These are phyloP conservation scores for Pulveroboletus sp. DNA, from an alignment of 768 basidiomycete species.

Conservation along the genomic window DNA sequence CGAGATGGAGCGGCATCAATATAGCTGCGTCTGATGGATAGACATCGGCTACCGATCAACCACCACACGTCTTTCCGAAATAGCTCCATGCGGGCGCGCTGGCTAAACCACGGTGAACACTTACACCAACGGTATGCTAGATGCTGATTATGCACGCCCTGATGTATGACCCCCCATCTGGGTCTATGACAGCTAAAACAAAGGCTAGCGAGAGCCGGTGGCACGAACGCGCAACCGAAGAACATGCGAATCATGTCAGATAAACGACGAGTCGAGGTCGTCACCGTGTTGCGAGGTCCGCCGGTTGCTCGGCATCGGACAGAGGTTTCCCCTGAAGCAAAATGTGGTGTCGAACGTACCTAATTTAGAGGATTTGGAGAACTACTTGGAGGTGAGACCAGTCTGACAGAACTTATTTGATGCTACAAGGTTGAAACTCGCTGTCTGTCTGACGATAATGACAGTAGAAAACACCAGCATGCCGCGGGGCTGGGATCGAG, in stretches of 20 bases:
- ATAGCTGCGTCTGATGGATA: not conserved
- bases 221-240: not conserved
- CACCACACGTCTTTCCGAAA: no score
- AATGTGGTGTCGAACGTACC: not conserved
- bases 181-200: not conserved
- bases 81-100: not conserved
- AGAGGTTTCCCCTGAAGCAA: not conserved
- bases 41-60: not conserved
- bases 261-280: conserved; percentile 14
- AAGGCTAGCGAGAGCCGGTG: not conserved
- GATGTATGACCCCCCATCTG: not conserved
- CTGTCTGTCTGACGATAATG: not conserved
- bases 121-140: not conserved
- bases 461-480: not conserved
- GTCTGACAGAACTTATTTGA: conserved; percentile 9
- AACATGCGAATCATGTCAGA: not conserved
- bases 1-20: not conserved
- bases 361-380: not conserved
- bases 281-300: conserved; percentile 1
- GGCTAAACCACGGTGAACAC: no score
- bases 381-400: not conserved
- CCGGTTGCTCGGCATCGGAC: not conserved
- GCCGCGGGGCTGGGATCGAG: conserved; percentile 1
- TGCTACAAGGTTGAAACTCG: not conserved
- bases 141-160: no score